Base-by-base conservation (phyloP, 2,329 filamentous ascomycete genomes). In the Colletotrichum orbiculare region DNA sequence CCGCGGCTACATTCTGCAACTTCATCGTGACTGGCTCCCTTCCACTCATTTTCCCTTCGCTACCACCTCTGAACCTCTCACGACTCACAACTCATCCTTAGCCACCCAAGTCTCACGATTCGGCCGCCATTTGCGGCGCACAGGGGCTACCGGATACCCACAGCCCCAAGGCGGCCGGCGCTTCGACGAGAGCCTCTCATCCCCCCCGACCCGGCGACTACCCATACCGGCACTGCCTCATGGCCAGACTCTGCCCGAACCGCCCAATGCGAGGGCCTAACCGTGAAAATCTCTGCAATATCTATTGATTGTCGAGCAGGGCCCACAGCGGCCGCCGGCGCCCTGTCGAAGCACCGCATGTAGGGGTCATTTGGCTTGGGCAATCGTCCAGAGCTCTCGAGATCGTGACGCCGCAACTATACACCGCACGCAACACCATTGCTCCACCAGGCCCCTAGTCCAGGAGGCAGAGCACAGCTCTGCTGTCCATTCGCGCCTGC, bases 131-230 rank as follows among this genome's bases (percentile, higher is more conserved):
- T 25, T 25, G 25, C 25, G 25, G 25, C 25, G 25, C 25, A 25
- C 17, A 37, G 7, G 38, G 37, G 37, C 11, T 15, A 42, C n/a
- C 34, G 56, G 38, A 48, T 13, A 8, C 10, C 53, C 59, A 39
- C 59, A 25, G 47, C 45, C 38, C n/a, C 39, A 37, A n/a, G 47
- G 53, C 63, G 70, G 71, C 70, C 71, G 69, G 74, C 72, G 73
- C 73, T 69, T 73, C 70, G 68, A 47, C 67, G 60, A 74, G 59
- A 71, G 67, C 75, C 75, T 76, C 74, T 77, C 73, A 48, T 76
- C 74, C 67, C 25, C 49, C 53, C 61, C 33, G 60, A 65, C 57
- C 50, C 69, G 59, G 63, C 54, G 49, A 67, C 65, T 60, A 65
- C 65, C 68, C 71, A 71, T 60, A 74, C 74, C 66, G 57, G 69